Conservation (phyloP, 2,329 filamentous ascomycete genomes). For the Elsinoe batatas region DNA sequence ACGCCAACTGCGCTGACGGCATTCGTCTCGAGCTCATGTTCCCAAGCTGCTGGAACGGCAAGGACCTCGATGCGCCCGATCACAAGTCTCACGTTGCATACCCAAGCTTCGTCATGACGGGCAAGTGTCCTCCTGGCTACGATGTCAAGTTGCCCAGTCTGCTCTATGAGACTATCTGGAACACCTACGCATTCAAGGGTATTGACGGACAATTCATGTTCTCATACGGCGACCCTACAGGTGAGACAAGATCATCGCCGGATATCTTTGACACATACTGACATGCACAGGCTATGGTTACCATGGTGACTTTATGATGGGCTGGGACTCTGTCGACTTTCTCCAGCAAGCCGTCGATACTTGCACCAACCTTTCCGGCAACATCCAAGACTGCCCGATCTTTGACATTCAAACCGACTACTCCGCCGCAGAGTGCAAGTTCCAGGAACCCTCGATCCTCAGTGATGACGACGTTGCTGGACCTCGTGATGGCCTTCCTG, state of each 20-base stretch:
- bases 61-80: slow-evolving; percentile 44
- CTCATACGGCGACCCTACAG: slow-evolving; percentile 67
- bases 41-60: slow-evolving; percentile 80
- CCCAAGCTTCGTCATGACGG: slow-evolving; percentile 64
- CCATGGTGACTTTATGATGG: slow-evolving; percentile 70
- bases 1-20: slow-evolving; percentile 72
- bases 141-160: slow-evolving; percentile 61
- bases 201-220: slow-evolving; percentile 61
- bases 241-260: slow-evolving; percentile 28
- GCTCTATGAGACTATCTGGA: slow-evolving; percentile 79
- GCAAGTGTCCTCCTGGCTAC: slow-evolving; percentile 62
- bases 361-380: slow-evolving; percentile 63
- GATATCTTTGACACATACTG: slow-evolving; percentile 20
- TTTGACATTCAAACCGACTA: slow-evolving; percentile 58
- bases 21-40: slow-evolving; percentile 79
- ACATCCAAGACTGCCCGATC: slow-evolving; percentile 61
- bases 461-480: slow-evolving; percentile 50
- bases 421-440: slow-evolving; percentile 49
- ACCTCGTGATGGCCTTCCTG: slow-evolving; percentile 53
- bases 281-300: slow-evolving; percentile 54
- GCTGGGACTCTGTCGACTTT: slow-evolving; percentile 57
- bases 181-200: slow-evolving; percentile 55
- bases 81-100: slow-evolving; percentile 64
- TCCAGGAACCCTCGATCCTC: slow-evolving; percentile 49
- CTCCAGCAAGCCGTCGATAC: slow-evolving; percentile 61